Evolutionary conservation across 805 yeast genomes (phyloP).

Genomic region (Saturnispora bothae): DNA sequence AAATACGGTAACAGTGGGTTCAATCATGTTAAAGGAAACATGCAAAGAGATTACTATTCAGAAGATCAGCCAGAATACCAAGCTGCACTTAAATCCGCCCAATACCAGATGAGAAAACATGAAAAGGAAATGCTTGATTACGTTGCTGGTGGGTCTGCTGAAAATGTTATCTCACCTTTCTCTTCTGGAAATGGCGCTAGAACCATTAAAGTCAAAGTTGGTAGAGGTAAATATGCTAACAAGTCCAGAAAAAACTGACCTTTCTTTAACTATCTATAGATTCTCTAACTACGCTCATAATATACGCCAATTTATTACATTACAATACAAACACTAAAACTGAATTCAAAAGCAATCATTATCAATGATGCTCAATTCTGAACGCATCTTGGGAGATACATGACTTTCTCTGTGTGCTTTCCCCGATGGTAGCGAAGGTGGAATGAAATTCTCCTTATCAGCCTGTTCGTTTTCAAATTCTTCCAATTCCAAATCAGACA

Average conservation of each 20-base stretch:
- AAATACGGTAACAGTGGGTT: conserved; percentile 69
- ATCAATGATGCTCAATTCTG: too few relatives aligned
- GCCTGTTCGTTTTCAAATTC: conserved; percentile 4
- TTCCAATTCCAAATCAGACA: conserved; percentile 12
- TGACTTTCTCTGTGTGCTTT: neutral
- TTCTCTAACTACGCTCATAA: too few relatives aligned
- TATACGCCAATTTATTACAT: too few relatives aligned
- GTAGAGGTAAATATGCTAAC: conserved; percentile 75
- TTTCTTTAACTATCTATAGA: too few relatives aligned
- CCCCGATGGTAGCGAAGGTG: conserved; percentile 1
- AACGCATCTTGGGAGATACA: too few relatives aligned
- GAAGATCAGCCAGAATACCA: conserved; percentile 94
- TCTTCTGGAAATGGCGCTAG: conserved; percentile 44
- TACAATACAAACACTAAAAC: too few relatives aligned
- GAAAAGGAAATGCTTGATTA: conserved; percentile 80
- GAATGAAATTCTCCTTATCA: conserved; percentile 8
- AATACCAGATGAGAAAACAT: conserved; percentile 76
- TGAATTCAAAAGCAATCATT: too few relatives aligned
- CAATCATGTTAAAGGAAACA: conserved; percentile 52
- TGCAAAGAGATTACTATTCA: conserved; percentile 52
- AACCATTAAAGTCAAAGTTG: conserved; percentile 66
- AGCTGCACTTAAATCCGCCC: conserved; percentile 77
- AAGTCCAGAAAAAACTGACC: conserved; percentile 4
- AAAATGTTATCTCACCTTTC: conserved; percentile 83
- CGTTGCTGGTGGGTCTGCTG: conserved; percentile 92